A percentile compares a stretch with the other conserved stretches of the same genome.
These are phyloP conservation scores for Canavalia gladiata DNA, from an alignment of 306 rosid genomes.

Conservation along the genomic window DNA sequence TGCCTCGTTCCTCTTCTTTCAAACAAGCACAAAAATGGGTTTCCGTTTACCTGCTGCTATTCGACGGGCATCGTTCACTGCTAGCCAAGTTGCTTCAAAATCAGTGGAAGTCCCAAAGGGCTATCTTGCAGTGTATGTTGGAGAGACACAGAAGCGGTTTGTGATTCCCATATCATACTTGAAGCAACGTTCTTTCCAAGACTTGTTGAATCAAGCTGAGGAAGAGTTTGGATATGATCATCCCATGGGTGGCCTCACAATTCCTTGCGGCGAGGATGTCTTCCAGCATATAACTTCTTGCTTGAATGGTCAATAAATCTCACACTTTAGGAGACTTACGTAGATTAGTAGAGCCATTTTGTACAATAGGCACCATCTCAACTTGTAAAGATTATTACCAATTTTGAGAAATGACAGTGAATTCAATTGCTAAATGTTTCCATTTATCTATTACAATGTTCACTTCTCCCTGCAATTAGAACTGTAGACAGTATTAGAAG, in stretches of 20 bases:
- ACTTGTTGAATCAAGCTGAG: neutral
- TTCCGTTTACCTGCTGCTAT: no score
- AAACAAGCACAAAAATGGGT: no score
- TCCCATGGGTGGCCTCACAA: slow-evolving; percentile 59
- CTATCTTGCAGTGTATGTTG: slow-evolving; percentile 34
- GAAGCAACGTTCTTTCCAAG: slow-evolving; percentile 19
- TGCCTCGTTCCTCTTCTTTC: no score
- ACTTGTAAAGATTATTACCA: neutral
- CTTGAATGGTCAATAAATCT: neutral
- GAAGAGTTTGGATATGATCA: slow-evolving; percentile 49
- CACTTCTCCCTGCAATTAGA: no score
- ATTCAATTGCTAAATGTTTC: no score
- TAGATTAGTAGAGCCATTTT: neutral
- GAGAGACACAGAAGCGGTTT: slow-evolving; percentile 3
- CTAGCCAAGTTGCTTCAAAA: no score
- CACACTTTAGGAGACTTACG: neutral
- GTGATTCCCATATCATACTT: neutral
- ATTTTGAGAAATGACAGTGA: neutral
- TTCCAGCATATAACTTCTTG: slow-evolving; percentile 38
- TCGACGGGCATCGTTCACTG: no score
- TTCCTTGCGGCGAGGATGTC: slow-evolving; percentile 44
- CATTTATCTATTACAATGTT: no score
- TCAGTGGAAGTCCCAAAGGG: neutral
- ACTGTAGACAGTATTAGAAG: no score
- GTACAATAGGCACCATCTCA: neutral